Evolutionary conservation across 1,139 yeast species (phyloP), one percentile per base, ranked within the genome.

Genomic region (Schizosaccharomyces versatilis): DNA sequence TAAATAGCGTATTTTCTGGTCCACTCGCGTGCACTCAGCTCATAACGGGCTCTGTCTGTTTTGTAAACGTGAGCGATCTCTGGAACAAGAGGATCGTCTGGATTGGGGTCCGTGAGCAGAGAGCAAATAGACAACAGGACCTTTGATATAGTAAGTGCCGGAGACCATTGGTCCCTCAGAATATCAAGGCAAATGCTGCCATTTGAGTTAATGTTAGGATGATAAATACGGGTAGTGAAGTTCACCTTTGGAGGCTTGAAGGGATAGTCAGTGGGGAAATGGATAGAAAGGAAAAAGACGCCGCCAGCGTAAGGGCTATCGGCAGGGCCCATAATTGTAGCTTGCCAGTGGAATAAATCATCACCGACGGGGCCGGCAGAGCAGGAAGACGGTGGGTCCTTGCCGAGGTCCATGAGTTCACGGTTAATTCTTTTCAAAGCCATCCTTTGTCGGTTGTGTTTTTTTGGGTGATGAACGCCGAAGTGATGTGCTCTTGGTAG

Each of bases 301-400:
- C 95, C 95, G 62, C 93, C 93, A 54, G 94, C 84, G 65, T 84
- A 85, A 62, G 95, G 95, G 55, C 93, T 81, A 70, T 85, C 95
- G 61, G 90, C 60, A 53, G 95, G 95, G 52, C 95, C 95, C 90
- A 85, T 83, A 68, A 85, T 85, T 57, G 95, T 84, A 53, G 95
- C 95, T 71, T 85, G 95, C 95, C 95, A 85, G 75, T 84, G 94
- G 73, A 81, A 85, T 55, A 85, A 75, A 67, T 85, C 95, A 65
- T 90, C 97, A 56, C 96, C 96, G 54, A 85, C 94, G 64, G 99
- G 99, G 54, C 98, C 99, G 9, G 98, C 98, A 47, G 97, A 86
- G 72, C 98, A 93, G 54, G 96, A 86, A 58, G 97, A 84, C 66
- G 98, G 98, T 61, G 98, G 99, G 69, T 90, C 99, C 77, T 95